These are phyloP conservation scores for Rhodotorula paludigena DNA, from an alignment of 768 basidiomycete species.

Conservation along the genomic window DNA sequence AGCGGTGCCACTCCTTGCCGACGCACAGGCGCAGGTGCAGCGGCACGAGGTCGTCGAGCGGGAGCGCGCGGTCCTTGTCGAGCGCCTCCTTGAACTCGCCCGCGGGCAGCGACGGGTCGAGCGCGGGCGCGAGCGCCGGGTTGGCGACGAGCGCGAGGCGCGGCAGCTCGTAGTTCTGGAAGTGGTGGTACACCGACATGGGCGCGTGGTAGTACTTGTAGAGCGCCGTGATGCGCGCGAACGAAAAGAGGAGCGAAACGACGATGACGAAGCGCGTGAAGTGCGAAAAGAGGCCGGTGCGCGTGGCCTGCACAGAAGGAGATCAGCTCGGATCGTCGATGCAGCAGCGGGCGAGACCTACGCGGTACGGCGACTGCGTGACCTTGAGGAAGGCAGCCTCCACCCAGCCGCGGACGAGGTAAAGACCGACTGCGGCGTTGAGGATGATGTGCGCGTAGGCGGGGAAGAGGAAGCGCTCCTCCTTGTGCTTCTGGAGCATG, in stretches of 20 bases:
- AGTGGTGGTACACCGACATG: constrained; percentile 61
- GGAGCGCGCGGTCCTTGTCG: constrained; percentile 52
- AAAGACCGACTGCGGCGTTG: constrained; percentile 85
- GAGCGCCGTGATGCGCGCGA: constrained; percentile 73
- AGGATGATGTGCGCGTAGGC: constrained; percentile 86
- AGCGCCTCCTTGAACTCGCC: constrained; percentile 45
- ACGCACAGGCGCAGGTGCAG: constrained; percentile 75
- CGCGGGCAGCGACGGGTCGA: constrained; percentile 44
- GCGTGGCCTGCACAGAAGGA: constrained; percentile 60
- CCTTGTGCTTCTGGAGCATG: constrained; percentile 82
- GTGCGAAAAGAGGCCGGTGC: constrained; percentile 66
- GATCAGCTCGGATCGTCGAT: neutral
- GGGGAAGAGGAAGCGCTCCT: constrained; percentile 98
- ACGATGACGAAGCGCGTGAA: constrained; percentile 68
- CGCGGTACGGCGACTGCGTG: constrained; percentile 80
- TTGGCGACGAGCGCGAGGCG: constrained; percentile 51
- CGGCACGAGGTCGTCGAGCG: constrained; percentile 62
- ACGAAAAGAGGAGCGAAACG: constrained; percentile 63
- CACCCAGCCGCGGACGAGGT: constrained; percentile 78
- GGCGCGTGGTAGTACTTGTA: constrained; percentile 90
- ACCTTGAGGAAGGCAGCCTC: constrained; percentile 67
- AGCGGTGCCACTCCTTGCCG: constrained; percentile 94
- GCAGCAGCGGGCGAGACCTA: constrained; percentile 49
- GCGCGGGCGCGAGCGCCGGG: constrained; percentile 59
- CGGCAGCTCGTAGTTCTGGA: constrained; percentile 76